phyloP scores from a whole-genome alignment of 2,329 filamentous ascomycete species.

The Chalara sp. region DNA sequence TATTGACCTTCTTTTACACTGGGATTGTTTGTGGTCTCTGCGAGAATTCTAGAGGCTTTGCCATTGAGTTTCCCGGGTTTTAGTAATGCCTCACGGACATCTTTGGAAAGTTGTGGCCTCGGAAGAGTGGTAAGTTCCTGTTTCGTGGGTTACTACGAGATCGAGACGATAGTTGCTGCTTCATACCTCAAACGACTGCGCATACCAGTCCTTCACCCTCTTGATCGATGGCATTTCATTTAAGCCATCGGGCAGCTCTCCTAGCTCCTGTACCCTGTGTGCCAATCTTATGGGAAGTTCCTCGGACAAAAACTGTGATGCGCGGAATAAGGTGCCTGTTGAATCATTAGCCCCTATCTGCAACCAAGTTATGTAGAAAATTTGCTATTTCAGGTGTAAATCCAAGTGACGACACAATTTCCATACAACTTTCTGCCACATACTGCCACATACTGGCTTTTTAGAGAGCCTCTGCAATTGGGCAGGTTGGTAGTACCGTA shows the following conservation, averaged over 20 bases:
- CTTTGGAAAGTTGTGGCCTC: slow-evolving; percentile 66
- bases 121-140: slow-evolving; percentile 88
- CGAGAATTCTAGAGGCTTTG: slow-evolving; percentile 60
- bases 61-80: slow-evolving; percentile 49
- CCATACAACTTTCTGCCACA: too few species aligned
- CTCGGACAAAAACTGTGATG: slow-evolving; percentile 96
- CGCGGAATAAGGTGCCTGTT: slow-evolving; percentile 87
- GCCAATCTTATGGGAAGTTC: slow-evolving; percentile 95
- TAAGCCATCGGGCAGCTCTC: slow-evolving; percentile 86
- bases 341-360: not conserved
- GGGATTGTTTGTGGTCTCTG: slow-evolving; percentile 82
- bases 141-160: slow-evolving; percentile 7
- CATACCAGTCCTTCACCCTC: slow-evolving; percentile 96
- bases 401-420: too few species aligned
- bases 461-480: too few species aligned
- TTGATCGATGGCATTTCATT: slow-evolving; percentile 97
- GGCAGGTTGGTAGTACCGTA: too few species aligned
- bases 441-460: too few species aligned
- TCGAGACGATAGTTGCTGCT: not conserved
- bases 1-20: slow-evolving; percentile 83
- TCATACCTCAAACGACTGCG: slow-evolving; percentile 94
- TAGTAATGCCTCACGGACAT: slow-evolving; percentile 74
- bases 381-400: too few species aligned
- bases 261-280: slow-evolving; percentile 91
- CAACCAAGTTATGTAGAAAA: too few species aligned